A percentile compares a stretch with the other conserved stretches of the same genome.
Conservation (phyloP, 2,329 filamentous ascomycete species). For the Hymenoscyphus salicellus region DNA sequence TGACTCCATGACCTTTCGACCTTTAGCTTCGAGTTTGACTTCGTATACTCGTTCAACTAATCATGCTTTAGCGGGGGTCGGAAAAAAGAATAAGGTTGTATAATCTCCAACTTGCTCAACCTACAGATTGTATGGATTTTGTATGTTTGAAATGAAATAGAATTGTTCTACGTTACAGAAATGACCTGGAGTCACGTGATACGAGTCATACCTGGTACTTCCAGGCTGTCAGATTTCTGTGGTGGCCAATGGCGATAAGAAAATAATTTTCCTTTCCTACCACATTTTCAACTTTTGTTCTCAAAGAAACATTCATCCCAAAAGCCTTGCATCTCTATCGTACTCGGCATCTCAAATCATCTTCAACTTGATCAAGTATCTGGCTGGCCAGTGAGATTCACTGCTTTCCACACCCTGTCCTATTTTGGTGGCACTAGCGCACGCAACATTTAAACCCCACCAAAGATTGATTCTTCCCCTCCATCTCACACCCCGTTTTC, state of each 20-base stretch:
- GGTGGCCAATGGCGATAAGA: neutral
- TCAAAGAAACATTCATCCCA: neutral
- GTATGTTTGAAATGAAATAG: no score
- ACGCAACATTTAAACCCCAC: slow-evolving; percentile 14
- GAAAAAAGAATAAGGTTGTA: neutral
- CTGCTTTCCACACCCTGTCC: neutral
- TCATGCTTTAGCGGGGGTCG: neutral
- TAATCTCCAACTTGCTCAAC: neutral
- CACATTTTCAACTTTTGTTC: neutral
- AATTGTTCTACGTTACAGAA: no score
- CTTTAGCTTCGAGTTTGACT: neutral
- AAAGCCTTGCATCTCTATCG: neutral
- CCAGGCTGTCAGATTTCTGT: neutral
- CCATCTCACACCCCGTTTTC: slow-evolving; percentile 9
- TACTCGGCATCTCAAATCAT: neutral
- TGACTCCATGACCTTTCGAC: neutral
- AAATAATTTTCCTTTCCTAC: neutral
- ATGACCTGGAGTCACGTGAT: no score
- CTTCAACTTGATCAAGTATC: neutral
- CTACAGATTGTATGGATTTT: no score
- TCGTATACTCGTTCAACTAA: neutral
- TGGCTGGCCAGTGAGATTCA: neutral
- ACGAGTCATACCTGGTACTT: no score
- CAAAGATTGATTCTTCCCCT: slow-evolving; percentile 15
- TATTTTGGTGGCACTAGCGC: neutral